These are phyloP conservation scores for Ogataea naganishii DNA, from an alignment of 805 yeast species.

Conservation along the genomic window DNA sequence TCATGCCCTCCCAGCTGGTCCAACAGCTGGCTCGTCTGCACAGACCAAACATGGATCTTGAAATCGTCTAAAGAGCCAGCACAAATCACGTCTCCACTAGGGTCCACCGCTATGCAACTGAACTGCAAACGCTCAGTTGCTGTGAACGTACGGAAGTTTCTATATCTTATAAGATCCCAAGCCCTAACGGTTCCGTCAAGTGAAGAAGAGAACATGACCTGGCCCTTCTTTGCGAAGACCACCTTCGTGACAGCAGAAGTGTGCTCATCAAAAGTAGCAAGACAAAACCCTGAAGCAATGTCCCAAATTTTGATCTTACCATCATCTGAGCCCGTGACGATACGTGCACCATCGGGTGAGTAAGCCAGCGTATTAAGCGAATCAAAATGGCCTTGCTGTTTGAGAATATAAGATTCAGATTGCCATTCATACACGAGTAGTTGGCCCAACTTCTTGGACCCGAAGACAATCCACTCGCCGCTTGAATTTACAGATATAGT, in stretches of 20 bases:
- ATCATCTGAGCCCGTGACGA: slow-evolving; percentile 93
- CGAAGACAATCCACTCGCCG: slow-evolving; percentile 97
- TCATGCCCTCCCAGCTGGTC: slow-evolving; percentile 90
- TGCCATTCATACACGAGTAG: slow-evolving; percentile 97
- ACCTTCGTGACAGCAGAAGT: slow-evolving; percentile 82
- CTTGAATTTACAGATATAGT: slow-evolving; percentile 69
- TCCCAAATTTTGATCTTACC: slow-evolving; percentile 98
- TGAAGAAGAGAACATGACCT: slow-evolving; percentile 85
- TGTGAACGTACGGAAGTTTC: slow-evolving; percentile 92
- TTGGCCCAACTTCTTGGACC: slow-evolving; percentile 88
- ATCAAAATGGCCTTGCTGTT: slow-evolving; percentile 97
- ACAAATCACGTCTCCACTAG: slow-evolving; percentile 93
- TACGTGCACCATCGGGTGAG: slow-evolving; percentile 89
- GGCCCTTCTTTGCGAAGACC: slow-evolving; percentile 81
- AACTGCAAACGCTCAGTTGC: slow-evolving; percentile 86
- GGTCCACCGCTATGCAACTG: slow-evolving; percentile 86
- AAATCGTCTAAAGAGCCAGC: slow-evolving; percentile 89
- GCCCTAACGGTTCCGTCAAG: slow-evolving; percentile 96
- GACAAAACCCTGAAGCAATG: slow-evolving; percentile 81
- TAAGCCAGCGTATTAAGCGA: slow-evolving; percentile 75
- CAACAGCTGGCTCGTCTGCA: slow-evolving; percentile 86
- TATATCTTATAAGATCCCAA: slow-evolving; percentile 87
- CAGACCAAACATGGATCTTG: slow-evolving; percentile 94
- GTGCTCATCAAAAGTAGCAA: slow-evolving; percentile 88
- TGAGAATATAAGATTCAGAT: slow-evolving; percentile 87